These are phyloP conservation scores for Arachis hypogaea DNA, from an alignment of 306 rosid genomes.

Conservation along the genomic window DNA sequence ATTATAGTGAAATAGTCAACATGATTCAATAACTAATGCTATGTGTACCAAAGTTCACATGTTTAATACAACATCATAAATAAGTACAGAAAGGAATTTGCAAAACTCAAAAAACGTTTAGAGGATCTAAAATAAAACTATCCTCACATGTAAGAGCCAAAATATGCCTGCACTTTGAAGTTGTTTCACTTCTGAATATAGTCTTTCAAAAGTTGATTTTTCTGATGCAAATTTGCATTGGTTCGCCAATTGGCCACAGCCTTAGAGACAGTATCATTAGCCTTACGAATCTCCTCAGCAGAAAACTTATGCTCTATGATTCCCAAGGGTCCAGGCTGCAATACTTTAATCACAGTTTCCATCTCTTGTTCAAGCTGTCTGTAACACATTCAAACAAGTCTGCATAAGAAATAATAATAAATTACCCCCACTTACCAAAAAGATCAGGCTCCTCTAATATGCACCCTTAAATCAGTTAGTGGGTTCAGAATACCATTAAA, in stretches of 20 bases:
- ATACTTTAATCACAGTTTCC: slow-evolving; percentile 80
- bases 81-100: slow-evolving; percentile 2
- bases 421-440: not conserved
- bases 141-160: not conserved
- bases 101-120: not conserved
- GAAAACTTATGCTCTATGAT: slow-evolving; percentile 85
- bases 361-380: slow-evolving; percentile 86
- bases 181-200: slow-evolving; percentile 53
- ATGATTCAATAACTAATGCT: not conserved
- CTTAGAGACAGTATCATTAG: slow-evolving; percentile 58
- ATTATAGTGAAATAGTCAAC: not conserved
- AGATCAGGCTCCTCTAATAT: not conserved
- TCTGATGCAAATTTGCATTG: slow-evolving; percentile 54
- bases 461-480: not conserved
- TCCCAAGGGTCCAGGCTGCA: slow-evolving; percentile 97
- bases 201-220: slow-evolving; percentile 50
- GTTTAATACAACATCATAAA: not conserved
- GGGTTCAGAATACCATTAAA: not conserved
- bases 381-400: slow-evolving; percentile 26
- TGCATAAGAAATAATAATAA: slow-evolving; percentile 13
- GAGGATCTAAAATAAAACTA: slow-evolving; percentile 5
- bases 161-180: slow-evolving; percentile 2
- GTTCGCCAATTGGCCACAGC: slow-evolving; percentile 78
- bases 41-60: slow-evolving; percentile 13
- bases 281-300: slow-evolving; percentile 65